Evolutionary conservation across 768 basidiomycete species (phyloP).

Genomic region (Pluteus cervinus): DNA sequence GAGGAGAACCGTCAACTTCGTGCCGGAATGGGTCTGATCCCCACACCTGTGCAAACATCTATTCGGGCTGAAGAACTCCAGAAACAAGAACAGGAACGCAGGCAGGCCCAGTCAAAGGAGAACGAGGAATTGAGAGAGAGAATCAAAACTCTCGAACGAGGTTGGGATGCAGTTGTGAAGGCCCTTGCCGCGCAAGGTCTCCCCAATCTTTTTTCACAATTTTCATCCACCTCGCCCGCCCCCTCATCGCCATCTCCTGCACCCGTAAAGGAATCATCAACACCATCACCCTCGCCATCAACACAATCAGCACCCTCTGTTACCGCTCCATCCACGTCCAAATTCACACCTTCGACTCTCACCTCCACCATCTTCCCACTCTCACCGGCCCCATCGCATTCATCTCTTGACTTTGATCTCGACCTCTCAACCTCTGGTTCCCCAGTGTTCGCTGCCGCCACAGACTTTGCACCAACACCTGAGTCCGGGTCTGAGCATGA

Average conservation of each 20-base stretch:
- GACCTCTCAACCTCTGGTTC: slow-evolving; percentile 20
- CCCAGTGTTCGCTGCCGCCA: slow-evolving; percentile 28
- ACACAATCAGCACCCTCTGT: slow-evolving; percentile 16
- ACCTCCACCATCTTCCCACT: slow-evolving; percentile 26
- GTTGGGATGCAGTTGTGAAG: slow-evolving; percentile 77
- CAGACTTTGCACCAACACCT: slow-evolving; percentile 16
- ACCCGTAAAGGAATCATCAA: slow-evolving; percentile 14
- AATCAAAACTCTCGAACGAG: slow-evolving; percentile 71
- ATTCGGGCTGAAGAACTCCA: slow-evolving; percentile 25
- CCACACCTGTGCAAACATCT: slow-evolving; percentile 17
- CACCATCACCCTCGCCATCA: slow-evolving; percentile 21
- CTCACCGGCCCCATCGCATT: slow-evolving; percentile 28
- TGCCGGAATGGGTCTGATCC: slow-evolving; percentile 34
- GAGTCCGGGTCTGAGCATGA: slow-evolving; percentile 19
- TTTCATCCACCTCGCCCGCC: slow-evolving; percentile 16
- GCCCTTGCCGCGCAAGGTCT: slow-evolving; percentile 67
- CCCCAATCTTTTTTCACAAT: slow-evolving; percentile 34
- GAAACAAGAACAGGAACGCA: slow-evolving; percentile 42
- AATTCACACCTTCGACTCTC: slow-evolving; percentile 14
- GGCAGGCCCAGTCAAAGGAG: slow-evolving; percentile 46
- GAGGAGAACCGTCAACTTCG: slow-evolving; percentile 78
- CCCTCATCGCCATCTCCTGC: slow-evolving; percentile 19
- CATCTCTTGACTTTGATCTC: slow-evolving; percentile 27
- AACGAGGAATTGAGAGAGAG: slow-evolving; percentile 73
- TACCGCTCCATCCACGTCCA: slow-evolving; percentile 23